Percentiles rank a stretch among this genome's conserved stretches.
phyloP scores from a whole-genome alignment of 2,329 filamentous ascomycete genomes.

The Fusarium robinianum region DNA sequence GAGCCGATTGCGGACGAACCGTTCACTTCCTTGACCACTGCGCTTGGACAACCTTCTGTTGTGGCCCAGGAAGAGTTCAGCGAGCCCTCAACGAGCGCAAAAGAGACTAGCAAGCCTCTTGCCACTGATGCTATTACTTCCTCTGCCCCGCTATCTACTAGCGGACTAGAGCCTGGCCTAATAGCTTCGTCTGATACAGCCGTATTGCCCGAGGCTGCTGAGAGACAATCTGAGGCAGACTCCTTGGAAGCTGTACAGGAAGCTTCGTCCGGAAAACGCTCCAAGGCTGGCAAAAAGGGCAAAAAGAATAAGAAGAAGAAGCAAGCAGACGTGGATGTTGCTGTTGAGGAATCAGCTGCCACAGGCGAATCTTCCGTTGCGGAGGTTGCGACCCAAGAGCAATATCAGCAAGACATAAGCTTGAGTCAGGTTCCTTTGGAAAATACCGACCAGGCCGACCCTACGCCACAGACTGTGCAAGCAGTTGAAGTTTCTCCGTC shows the following conservation, averaged over 20 bases:
- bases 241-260: slow-evolving; percentile 1
- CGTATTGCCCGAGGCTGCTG: background rate
- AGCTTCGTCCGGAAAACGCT: slow-evolving; percentile 5
- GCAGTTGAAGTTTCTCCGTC: too few relatives aligned
- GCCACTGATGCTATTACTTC: too few relatives aligned
- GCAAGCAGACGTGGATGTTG: slow-evolving; percentile 3
- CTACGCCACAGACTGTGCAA: too few relatives aligned
- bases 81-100: too few relatives aligned
- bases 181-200: background rate
- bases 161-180: background rate
- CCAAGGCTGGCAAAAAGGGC: slow-evolving; percentile 41
- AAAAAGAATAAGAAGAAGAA: slow-evolving; percentile 40
- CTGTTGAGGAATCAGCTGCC: background rate
- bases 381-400: background rate
- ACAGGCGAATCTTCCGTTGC: background rate
- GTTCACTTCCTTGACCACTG: too few relatives aligned
- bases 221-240: background rate
- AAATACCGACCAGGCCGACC: too few relatives aligned
- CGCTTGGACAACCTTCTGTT: too few relatives aligned
- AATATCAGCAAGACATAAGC: background rate
- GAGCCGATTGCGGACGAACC: too few relatives aligned
- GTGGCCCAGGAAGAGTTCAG: too few relatives aligned
- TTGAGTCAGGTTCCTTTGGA: too few relatives aligned
- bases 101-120: too few relatives aligned
- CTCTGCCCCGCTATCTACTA: too few relatives aligned